phyloP scores from a whole-genome alignment of 257 asterid species.

The Gentiana dahurica region DNA sequence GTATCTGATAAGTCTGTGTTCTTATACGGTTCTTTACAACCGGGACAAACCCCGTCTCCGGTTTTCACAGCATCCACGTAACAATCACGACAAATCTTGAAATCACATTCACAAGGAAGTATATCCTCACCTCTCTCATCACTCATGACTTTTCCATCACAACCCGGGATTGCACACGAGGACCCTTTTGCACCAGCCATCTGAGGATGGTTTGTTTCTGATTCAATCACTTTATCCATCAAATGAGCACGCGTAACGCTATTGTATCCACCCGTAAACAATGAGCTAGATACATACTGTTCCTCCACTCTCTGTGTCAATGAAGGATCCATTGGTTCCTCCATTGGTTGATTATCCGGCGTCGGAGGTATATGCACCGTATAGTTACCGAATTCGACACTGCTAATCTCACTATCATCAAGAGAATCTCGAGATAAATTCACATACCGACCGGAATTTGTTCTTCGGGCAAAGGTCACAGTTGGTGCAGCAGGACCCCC shows the following conservation, averaged over 20 bases:
- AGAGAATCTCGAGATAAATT: conserved; percentile 78
- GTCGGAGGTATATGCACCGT: conserved; percentile 89
- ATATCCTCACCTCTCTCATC: conserved; percentile 78
- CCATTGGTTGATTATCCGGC: conserved; percentile 93
- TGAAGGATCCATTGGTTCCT: conserved; percentile 34
- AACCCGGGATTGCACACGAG: conserved; percentile 65
- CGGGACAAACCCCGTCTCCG: conserved; percentile 81
- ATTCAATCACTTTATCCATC: conserved; percentile 95
- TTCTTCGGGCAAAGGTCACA: conserved; percentile 70
- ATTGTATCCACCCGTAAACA: conserved; percentile 83
- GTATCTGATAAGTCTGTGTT: conserved; percentile 39
- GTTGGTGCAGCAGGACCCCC: conserved; percentile 25
- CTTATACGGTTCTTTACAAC: conserved; percentile 79
- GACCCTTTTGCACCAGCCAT: conserved; percentile 91
- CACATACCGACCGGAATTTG: conserved; percentile 79
- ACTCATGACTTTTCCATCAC: conserved; percentile 84
- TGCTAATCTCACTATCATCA: conserved; percentile 86
- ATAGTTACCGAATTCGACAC: conserved; percentile 54
- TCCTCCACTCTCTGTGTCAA: conserved; percentile 86
- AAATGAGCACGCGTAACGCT: conserved; percentile 82
- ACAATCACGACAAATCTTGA: conserved; percentile 82
- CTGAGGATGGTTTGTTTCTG: conserved; percentile 80
- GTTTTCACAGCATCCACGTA: conserved; percentile 58
- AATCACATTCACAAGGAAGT: conserved; percentile 84
- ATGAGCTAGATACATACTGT: conserved; percentile 73